Evolutionary conservation across 2,329 filamentous ascomycete species (phyloP).

Genomic region (Harringtonia lauricola): DNA sequence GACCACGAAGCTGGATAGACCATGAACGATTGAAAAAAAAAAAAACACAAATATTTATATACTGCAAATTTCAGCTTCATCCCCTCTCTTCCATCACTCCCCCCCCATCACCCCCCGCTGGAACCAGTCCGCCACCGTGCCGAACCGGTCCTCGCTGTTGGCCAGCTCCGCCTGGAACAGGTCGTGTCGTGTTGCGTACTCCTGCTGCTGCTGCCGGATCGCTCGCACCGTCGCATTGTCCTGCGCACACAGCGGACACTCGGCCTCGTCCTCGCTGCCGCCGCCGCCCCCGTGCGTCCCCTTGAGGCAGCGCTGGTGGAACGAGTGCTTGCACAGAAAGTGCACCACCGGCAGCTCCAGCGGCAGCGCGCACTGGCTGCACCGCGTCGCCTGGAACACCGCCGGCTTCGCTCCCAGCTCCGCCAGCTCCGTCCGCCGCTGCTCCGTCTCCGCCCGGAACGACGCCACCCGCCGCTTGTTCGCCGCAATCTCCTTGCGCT

Average conservation of each 20-base stretch:
- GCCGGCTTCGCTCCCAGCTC: constrained; percentile 70
- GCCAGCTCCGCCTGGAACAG: constrained; percentile 74
- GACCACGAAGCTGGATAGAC: too few relatives aligned
- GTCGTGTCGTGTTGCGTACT: constrained; percentile 78
- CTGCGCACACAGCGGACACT: constrained; percentile 77
- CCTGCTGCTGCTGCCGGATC: constrained; percentile 75
- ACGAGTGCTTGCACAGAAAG: constrained; percentile 94
- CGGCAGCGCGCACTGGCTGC: constrained; percentile 65
- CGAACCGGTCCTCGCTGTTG: constrained; percentile 71
- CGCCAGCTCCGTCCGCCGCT: constrained; percentile 66
- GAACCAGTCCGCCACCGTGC: constrained; percentile 91
- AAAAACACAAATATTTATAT: too few relatives aligned
- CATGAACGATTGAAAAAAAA: too few relatives aligned
- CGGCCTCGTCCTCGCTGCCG: constrained; percentile 30
- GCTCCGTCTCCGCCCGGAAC: constrained; percentile 73
- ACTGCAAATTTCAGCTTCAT: not conserved
- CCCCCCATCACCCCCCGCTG: constrained; percentile 77
- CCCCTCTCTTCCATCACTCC: constrained; percentile 6
- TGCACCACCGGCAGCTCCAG: constrained; percentile 87
- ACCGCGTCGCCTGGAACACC: constrained; percentile 84
- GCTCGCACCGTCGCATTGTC: constrained; percentile 83
- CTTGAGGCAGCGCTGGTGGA: constrained; percentile 79
- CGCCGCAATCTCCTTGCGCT: constrained; percentile 69
- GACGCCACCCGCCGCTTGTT: constrained; percentile 76
- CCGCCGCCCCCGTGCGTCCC: constrained; percentile 19